These are phyloP conservation scores for Aphanoascus verrucosus DNA, from an alignment of 2,329 filamentous ascomycete genomes.

Conservation along the genomic window DNA sequence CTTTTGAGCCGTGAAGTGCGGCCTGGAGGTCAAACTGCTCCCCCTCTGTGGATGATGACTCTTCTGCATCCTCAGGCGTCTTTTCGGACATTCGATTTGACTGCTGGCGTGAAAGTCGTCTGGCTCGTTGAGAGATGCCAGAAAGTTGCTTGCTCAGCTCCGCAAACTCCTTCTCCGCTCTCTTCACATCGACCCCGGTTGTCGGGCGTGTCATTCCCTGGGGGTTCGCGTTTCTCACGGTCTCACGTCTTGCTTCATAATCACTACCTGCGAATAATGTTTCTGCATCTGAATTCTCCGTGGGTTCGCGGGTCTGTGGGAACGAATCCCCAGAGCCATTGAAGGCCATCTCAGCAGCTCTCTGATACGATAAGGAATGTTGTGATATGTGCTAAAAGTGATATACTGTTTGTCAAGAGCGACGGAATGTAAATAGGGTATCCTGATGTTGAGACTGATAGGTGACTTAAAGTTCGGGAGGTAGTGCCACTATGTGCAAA, in stretches of 20 bases:
- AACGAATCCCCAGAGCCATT: background rate
- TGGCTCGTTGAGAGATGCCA: conserved; percentile 29
- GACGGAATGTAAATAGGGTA: too few relatives aligned
- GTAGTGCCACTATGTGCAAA: too few relatives aligned
- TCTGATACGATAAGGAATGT: too few relatives aligned
- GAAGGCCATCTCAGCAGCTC: background rate
- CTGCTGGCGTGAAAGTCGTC: conserved; percentile 27
- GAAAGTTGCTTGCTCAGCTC: conserved; percentile 33
- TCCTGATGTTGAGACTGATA: too few relatives aligned
- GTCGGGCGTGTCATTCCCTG: conserved; percentile 26
- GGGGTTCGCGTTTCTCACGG: conserved; percentile 24
- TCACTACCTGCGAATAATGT: conserved; percentile 18
- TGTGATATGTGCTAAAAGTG: too few relatives aligned
- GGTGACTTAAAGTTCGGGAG: too few relatives aligned
- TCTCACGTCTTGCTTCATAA: conserved; percentile 26
- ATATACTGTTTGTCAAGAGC: too few relatives aligned
- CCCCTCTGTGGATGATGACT: conserved; percentile 33
- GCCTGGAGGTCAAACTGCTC: conserved; percentile 65
- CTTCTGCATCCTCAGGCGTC: conserved; percentile 44
- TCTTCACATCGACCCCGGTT: conserved; percentile 38
- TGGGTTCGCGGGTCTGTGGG: background rate
- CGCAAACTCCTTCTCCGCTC: conserved; percentile 35
- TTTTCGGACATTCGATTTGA: conserved; percentile 23
- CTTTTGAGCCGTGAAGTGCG: conserved; percentile 59
- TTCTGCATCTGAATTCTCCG: conserved; percentile 22